Percentiles rank a stretch among this genome's conserved stretches.
These are phyloP conservation scores for Dichotomopilus funicola DNA, from an alignment of 2,329 filamentous ascomycete genomes.

Conservation along the genomic window DNA sequence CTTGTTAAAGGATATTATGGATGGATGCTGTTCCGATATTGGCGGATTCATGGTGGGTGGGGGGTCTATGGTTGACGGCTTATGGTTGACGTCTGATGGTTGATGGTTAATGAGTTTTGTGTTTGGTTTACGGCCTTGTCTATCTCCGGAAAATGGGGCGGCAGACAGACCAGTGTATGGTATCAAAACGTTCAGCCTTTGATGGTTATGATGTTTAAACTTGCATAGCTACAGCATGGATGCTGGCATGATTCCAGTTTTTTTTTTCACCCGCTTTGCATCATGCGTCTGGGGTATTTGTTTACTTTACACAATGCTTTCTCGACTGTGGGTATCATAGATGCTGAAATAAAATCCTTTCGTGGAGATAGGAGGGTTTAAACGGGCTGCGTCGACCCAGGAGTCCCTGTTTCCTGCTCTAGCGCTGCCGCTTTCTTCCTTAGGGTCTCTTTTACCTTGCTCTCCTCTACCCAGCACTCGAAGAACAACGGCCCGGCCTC, in stretches of 20 bases:
- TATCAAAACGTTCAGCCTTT: not conserved
- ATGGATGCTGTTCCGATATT: too few relatives aligned
- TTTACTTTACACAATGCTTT: too few relatives aligned
- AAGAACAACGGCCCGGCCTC: conserved; percentile 55
- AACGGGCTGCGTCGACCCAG: not conserved
- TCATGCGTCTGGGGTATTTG: conserved; percentile 1
- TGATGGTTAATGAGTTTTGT: not conserved
- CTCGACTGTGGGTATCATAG: too few relatives aligned
- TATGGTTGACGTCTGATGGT: too few relatives aligned
- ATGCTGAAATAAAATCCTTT: not conserved
- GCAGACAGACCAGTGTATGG: not conserved
- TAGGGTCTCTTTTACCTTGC: conserved; percentile 36
- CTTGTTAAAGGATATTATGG: not conserved
- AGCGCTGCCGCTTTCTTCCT: conserved; percentile 1
- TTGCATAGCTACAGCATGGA: conserved; percentile 1
- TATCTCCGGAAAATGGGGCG: not conserved
- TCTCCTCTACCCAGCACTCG: conserved; percentile 60
- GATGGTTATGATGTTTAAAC: conserved; percentile 1
- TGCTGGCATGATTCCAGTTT: conserved; percentile 2
- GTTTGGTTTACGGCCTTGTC: not conserved
- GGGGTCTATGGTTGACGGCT: too few relatives aligned
- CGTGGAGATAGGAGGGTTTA: not conserved
- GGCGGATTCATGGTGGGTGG: too few relatives aligned
- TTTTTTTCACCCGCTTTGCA: not conserved
- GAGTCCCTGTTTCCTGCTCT: not conserved